These are phyloP conservation scores for Akebia trifoliata DNA, from an alignment of 164 flowering plant species.

Conservation along the genomic window DNA sequence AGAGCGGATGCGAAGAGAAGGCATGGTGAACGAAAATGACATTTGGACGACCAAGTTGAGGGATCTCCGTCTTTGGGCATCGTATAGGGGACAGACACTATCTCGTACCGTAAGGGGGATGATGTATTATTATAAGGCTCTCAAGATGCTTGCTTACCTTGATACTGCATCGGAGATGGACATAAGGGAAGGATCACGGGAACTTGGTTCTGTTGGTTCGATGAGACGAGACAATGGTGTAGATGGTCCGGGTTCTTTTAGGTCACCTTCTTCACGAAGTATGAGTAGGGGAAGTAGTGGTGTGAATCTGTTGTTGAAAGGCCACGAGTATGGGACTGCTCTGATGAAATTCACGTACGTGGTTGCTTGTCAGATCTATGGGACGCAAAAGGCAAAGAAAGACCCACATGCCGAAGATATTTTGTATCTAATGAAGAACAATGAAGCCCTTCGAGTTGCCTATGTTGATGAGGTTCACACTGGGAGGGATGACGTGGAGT, in stretches of 20 bases:
- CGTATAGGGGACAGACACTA: slow-evolving; percentile 90
- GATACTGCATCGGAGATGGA: slow-evolving; percentile 92
- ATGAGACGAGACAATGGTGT: slow-evolving; percentile 19
- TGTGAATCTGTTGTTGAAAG: slow-evolving; percentile 54
- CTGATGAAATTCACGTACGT: slow-evolving; percentile 89
- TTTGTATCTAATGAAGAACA: slow-evolving; percentile 59
- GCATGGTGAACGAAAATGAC: slow-evolving; percentile 62
- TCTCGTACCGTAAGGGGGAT: slow-evolving; percentile 93
- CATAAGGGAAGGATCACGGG: slow-evolving; percentile 51
- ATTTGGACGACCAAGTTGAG: slow-evolving; percentile 52
- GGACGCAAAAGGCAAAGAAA: slow-evolving; percentile 59
- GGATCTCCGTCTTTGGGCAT: slow-evolving; percentile 90
- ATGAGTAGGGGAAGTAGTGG: slow-evolving; percentile 40
- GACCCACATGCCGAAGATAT: slow-evolving; percentile 80
- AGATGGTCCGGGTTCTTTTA: slow-evolving; percentile 22
- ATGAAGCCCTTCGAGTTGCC: slow-evolving; percentile 93
- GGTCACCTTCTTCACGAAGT: slow-evolving; percentile 27
- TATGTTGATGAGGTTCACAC: slow-evolving; percentile 73
- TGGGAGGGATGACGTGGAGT: slow-evolving; percentile 58
- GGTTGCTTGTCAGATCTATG: slow-evolving; percentile 83
- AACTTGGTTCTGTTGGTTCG: slow-evolving; percentile 45
- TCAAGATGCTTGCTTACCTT: slow-evolving; percentile 78
- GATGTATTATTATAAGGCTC: slow-evolving; percentile 93
- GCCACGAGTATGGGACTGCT: slow-evolving; percentile 67
- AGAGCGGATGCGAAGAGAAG: slow-evolving; percentile 81